Evolutionary conservation across 306 rosid species (phyloP).

Genomic region (Castanea mollissima): DNA sequence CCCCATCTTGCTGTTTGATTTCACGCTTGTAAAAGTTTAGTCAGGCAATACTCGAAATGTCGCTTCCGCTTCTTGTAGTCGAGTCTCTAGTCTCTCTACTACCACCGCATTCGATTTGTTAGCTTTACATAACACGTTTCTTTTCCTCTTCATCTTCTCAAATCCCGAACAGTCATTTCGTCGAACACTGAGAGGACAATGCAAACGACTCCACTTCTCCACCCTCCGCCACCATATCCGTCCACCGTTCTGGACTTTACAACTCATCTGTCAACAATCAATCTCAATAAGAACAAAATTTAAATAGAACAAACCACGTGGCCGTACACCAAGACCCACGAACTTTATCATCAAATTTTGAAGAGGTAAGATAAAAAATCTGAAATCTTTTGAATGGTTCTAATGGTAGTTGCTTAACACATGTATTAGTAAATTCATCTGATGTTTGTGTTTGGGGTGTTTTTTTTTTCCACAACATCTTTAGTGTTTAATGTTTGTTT

Average conservation of each 20-base stretch:
- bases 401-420: no score
- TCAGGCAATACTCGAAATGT: no score
- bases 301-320: no score
- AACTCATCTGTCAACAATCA: conserved; percentile 34
- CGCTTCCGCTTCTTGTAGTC: conserved; percentile 22
- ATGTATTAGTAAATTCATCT: no score
- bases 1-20: conserved; percentile 30
- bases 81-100: background rate
- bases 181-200: conserved; percentile 29
- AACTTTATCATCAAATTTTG: no score
- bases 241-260: conserved; percentile 51
- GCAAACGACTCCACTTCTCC: conserved; percentile 19
- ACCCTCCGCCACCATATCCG: conserved; percentile 37
- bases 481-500: no score
- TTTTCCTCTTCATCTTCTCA: conserved; percentile 32
- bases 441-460: no score
- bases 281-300: background rate
- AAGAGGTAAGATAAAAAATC: no score
- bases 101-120: background rate
- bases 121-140: background rate
- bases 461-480: no score
- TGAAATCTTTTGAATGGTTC: no score
- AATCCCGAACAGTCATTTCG: conserved; percentile 18
- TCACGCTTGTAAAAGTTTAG: no score
- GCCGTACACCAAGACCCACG: no score